Conservation (phyloP, 2,329 filamentous ascomycete genomes). For the Fusarium cyanostomum region DNA sequence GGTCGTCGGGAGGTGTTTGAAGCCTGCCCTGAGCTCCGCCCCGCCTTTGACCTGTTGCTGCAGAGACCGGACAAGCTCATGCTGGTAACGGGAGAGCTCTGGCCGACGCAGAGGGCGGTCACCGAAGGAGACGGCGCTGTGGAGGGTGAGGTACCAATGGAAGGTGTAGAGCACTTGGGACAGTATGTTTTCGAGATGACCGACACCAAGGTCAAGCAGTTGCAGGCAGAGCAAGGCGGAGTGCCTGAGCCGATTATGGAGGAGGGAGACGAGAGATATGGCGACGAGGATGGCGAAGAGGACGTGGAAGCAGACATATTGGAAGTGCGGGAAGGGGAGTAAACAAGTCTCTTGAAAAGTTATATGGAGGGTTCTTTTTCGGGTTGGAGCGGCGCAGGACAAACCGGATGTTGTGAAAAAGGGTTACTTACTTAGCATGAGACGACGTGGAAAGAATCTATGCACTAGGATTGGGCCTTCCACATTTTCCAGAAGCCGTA, state of each 20-base stretch:
- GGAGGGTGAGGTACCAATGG: slow-evolving; percentile 76
- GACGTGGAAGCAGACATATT: slow-evolving; percentile 48
- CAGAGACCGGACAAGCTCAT: slow-evolving; percentile 81
- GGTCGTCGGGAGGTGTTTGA: slow-evolving; percentile 91
- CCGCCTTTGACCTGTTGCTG: slow-evolving; percentile 83
- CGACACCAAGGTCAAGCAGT: slow-evolving; percentile 64
- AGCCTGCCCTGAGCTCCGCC: slow-evolving; percentile 84
- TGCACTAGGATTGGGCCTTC: background rate
- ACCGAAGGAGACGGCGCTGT: slow-evolving; percentile 55
- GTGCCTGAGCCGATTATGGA: slow-evolving; percentile 39
- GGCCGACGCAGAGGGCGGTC: slow-evolving; percentile 69
- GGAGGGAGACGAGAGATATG: slow-evolving; percentile 45
- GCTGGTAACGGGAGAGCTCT: slow-evolving; percentile 87
- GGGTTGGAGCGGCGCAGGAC: slow-evolving; percentile 14
- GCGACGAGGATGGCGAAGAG: slow-evolving; percentile 45
- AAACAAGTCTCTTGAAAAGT: slow-evolving; percentile 9
- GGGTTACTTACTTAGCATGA: slow-evolving; percentile 1
- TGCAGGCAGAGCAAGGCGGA: slow-evolving; percentile 52
- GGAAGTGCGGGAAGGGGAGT: slow-evolving; percentile 49
- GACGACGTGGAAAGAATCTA: background rate
- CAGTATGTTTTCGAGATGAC: slow-evolving; percentile 99
- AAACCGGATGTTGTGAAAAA: slow-evolving; percentile 2
- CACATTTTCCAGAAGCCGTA: background rate
- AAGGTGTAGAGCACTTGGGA: slow-evolving; percentile 90
- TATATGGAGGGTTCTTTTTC: slow-evolving; percentile 4